Evolutionary conservation across 148 eudicot genomes (phyloP).

Genomic region (Diospyros lotus): DNA sequence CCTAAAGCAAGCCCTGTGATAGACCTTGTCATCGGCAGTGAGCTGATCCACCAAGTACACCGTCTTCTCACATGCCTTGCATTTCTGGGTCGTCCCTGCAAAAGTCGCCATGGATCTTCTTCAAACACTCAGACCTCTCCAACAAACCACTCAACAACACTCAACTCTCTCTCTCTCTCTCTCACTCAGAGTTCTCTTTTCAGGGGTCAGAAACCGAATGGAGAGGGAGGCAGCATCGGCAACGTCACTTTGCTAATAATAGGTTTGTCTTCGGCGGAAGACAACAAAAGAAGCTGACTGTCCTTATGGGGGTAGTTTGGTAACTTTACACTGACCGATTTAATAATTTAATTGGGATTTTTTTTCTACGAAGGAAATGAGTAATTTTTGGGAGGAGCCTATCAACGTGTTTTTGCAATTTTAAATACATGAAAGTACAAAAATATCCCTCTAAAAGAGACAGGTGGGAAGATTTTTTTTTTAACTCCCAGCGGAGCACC

Average conservation of each 20-base stretch:
- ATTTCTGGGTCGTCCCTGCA: slow-evolving; percentile 91
- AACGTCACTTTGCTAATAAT: not conserved
- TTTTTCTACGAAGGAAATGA: too few species aligned
- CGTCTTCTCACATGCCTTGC: slow-evolving; percentile 88
- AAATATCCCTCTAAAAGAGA: too few species aligned
- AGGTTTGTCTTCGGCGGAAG: not conserved
- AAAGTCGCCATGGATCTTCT: slow-evolving; percentile 54
- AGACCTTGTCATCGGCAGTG: slow-evolving; percentile 74
- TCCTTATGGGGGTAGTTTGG: too few species aligned
- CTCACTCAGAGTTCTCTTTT: not conserved
- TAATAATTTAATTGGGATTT: too few species aligned
- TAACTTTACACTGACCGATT: too few species aligned
- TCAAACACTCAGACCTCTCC: not conserved
- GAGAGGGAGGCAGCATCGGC: slow-evolving; percentile 5
- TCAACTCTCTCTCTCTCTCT: not conserved
- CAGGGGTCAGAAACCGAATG: not conserved
- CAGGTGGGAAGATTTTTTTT: too few species aligned
- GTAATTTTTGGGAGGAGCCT: too few species aligned
- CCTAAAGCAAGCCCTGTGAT: slow-evolving; percentile 83
- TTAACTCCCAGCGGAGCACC: too few species aligned
- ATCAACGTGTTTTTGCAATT: too few species aligned
- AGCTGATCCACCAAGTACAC: slow-evolving; percentile 89
- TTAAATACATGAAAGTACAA: too few species aligned
- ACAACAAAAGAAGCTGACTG: not conserved
- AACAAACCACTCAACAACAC: not conserved